A percentile compares a stretch with the other conserved stretches of the same genome.
phyloP scores from a whole-genome alignment of 805 yeast species.

The Sugiyamaella lignohabitans region DNA sequence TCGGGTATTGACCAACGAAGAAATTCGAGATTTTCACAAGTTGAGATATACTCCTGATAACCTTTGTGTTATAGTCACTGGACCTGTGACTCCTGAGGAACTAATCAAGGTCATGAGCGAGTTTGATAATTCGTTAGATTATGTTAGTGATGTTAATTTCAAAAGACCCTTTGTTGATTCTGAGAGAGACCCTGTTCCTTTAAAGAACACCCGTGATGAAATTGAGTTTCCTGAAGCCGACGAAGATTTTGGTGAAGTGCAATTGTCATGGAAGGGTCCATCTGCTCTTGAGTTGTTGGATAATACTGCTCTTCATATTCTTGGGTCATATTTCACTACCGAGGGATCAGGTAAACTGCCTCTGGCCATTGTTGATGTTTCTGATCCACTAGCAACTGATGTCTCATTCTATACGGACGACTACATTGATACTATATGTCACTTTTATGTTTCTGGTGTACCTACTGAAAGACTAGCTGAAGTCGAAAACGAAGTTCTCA shows the following conservation, averaged over 20 bases:
- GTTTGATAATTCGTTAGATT: constrained; percentile 52
- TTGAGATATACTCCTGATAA: constrained; percentile 75
- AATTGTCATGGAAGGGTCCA: constrained; percentile 81
- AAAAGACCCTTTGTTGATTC: constrained; percentile 76
- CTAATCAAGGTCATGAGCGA: constrained; percentile 51
- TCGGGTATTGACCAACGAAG: constrained; percentile 62
- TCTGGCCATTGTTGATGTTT: constrained; percentile 68
- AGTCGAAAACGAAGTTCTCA: constrained; percentile 47
- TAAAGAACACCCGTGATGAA: constrained; percentile 38
- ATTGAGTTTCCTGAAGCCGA: constrained; percentile 86
- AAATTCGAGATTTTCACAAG: constrained; percentile 70
- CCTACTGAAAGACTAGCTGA: constrained; percentile 55
- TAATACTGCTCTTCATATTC: constrained; percentile 62
- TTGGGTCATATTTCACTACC: constrained; percentile 69
- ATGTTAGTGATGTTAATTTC: constrained; percentile 32
- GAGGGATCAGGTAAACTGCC: constrained; percentile 71
- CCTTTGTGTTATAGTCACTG: constrained; percentile 75
- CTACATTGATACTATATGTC: constrained; percentile 54
- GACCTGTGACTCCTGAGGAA: constrained; percentile 73
- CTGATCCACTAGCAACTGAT: constrained; percentile 72
- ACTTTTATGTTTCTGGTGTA: constrained; percentile 57
- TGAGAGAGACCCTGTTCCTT: constrained; percentile 38
- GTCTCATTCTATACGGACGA: constrained; percentile 69
- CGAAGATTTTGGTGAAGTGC: constrained; percentile 72
- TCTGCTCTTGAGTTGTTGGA: constrained; percentile 42